Evolutionary conservation across 139 green algal genomes (phyloP).

Genomic region (Chlorella sp.): DNA sequence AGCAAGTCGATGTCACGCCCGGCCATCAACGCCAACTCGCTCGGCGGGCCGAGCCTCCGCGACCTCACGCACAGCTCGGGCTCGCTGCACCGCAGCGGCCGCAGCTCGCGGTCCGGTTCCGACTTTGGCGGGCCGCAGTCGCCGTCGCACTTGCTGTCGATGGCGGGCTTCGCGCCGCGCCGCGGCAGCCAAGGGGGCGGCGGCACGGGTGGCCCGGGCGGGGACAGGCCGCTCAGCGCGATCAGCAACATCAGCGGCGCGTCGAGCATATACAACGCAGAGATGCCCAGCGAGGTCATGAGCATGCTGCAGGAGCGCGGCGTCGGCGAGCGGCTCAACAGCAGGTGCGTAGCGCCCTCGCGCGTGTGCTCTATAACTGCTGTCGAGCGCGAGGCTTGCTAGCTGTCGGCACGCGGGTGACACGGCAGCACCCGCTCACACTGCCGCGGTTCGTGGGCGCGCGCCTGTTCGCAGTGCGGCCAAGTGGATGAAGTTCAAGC

Average conservation of each 20-base stretch:
- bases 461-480: background rate
- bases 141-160: background rate
- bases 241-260: background rate
- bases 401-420: background rate
- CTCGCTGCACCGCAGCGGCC: background rate
- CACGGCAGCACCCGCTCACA: background rate
- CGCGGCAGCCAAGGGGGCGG: too few species aligned
- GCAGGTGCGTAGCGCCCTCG: background rate
- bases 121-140: background rate
- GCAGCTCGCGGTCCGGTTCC: background rate
- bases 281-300: constrained; percentile 1
- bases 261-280: background rate
- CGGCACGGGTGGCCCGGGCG: background rate
- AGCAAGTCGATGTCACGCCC: background rate
- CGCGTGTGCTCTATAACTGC: background rate
- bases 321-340: background rate
- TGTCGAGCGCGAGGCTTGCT: background rate
- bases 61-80: background rate
- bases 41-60: background rate
- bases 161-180: background rate
- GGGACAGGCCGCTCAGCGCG: background rate
- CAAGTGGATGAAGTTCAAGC: constrained; percentile 32
- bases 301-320: constrained; percentile 3
- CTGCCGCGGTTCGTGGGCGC: background rate
- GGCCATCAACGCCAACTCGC: background rate